These are phyloP conservation scores for Termitomyces sp. DNA, from an alignment of 768 basidiomycete species.

Conservation along the genomic window DNA sequence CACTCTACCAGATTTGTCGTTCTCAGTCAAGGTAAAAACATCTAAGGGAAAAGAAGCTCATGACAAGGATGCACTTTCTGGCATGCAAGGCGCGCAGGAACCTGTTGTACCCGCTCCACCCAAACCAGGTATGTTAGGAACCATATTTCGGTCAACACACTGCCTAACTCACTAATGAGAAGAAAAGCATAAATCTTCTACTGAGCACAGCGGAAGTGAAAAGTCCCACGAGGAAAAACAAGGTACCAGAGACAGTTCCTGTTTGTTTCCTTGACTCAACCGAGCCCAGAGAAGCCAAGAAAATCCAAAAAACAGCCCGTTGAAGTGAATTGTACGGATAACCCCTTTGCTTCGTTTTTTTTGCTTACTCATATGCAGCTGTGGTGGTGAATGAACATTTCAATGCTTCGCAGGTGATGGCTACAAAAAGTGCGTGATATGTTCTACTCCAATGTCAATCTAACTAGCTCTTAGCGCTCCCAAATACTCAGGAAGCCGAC, in stretches of 20 bases:
- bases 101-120: not conserved
- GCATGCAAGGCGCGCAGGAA: not conserved
- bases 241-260: not conserved
- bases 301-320: not conserved
- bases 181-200: not conserved
- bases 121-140: not conserved
- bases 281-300: not conserved
- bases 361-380: conserved; percentile 1
- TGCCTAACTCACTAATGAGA: not conserved
- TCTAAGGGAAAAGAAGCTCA: not conserved
- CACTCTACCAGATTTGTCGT: not conserved
- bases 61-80: not conserved
- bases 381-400: not conserved
- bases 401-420: not conserved
- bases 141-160: not conserved
- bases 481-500: not conserved
- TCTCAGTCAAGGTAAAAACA: not conserved
- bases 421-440: not conserved
- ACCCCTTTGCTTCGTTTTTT: not conserved
- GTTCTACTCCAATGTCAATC: not conserved
- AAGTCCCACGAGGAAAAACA: not conserved
- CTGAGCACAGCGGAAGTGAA: not conserved
- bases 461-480: not conserved
- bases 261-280: not conserved
- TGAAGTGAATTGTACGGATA: conserved; percentile 2